Percentiles rank a stretch among this genome's conserved stretches.
phyloP scores from a whole-genome alignment of 257 asterid species.

The Ilex asprella region DNA sequence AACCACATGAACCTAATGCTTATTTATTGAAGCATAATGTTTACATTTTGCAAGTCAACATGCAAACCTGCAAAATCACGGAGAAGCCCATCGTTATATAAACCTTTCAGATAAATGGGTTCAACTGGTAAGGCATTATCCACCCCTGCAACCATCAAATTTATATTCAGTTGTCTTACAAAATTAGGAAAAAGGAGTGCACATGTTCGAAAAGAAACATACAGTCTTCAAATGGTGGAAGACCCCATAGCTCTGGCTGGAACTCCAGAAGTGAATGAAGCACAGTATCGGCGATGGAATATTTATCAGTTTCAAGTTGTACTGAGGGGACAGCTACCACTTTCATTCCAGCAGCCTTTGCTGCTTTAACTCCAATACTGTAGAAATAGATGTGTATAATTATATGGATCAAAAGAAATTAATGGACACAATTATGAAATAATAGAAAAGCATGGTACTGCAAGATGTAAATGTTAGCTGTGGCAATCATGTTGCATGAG shows the following conservation, averaged over 20 bases:
- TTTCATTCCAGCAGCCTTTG: conserved; percentile 83
- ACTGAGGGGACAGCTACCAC: conserved; percentile 88
- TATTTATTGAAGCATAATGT: too few species aligned
- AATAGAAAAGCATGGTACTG: too few species aligned
- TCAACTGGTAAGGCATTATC: conserved; percentile 55
- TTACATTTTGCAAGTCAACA: neutral
- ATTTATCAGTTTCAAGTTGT: conserved; percentile 44
- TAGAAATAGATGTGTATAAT: conserved; percentile 13
- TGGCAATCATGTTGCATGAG: too few species aligned
- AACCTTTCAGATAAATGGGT: conserved; percentile 46
- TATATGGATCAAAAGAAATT: neutral
- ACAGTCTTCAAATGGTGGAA: conserved; percentile 79
- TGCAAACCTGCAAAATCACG: conserved; percentile 45
- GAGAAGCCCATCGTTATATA: conserved; percentile 44
- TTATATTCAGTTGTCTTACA: conserved; percentile 3
- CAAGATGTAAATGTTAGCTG: too few species aligned
- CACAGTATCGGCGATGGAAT: conserved; percentile 55
- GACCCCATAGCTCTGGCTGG: conserved; percentile 80
- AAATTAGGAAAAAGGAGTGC: conserved; percentile 1
- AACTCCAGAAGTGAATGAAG: conserved; percentile 71
- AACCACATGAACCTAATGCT: too few species aligned
- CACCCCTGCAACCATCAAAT: conserved; percentile 49
- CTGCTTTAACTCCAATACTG: conserved; percentile 91
- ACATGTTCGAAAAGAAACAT: conserved; percentile 13
- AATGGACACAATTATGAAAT: too few species aligned